Evolutionary conservation across 176 grass and related monocot species (phyloP).

Genomic region (Rhipidocladum racemiflorum): DNA sequence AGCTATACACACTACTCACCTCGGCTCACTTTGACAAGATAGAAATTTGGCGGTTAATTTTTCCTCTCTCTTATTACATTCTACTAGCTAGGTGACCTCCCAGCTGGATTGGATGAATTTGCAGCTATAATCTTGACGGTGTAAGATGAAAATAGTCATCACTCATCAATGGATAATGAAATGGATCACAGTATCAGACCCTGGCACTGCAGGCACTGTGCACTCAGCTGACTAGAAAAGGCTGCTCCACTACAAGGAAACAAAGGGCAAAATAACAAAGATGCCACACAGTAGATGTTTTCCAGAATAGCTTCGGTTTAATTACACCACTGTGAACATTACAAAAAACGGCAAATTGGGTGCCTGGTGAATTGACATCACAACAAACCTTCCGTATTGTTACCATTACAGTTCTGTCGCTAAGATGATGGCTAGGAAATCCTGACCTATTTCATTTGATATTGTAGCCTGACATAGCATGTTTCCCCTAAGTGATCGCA

Average conservation of each 20-base stretch:
- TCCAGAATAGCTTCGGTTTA: conserved; percentile 8
- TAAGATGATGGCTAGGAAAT: neutral
- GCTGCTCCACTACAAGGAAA: neutral
- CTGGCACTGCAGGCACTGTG: neutral
- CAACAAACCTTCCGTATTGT: neutral
- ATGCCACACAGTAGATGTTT: conserved; percentile 6
- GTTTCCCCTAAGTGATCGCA: neutral
- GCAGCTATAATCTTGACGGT: neutral
- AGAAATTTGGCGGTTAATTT: neutral
- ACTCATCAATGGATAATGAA: neutral
- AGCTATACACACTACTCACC: neutral
- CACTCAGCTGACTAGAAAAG: neutral
- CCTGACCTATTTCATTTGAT: neutral
- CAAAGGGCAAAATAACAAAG: neutral
- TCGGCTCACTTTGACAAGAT: neutral
- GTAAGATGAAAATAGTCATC: neutral
- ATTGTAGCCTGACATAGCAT: neutral
- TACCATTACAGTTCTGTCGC: neutral
- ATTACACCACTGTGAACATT: neutral
- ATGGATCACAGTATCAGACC: neutral
- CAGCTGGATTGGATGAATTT: neutral
- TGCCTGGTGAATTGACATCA: neutral
- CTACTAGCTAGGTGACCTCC: neutral
- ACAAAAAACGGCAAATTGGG: neutral
- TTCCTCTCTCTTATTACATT: neutral